A percentile compares a stretch with the other conserved stretches of the same genome.
Conservation (phyloP, 2,329 filamentous ascomycete genomes). For the Botryotinia calthae region DNA sequence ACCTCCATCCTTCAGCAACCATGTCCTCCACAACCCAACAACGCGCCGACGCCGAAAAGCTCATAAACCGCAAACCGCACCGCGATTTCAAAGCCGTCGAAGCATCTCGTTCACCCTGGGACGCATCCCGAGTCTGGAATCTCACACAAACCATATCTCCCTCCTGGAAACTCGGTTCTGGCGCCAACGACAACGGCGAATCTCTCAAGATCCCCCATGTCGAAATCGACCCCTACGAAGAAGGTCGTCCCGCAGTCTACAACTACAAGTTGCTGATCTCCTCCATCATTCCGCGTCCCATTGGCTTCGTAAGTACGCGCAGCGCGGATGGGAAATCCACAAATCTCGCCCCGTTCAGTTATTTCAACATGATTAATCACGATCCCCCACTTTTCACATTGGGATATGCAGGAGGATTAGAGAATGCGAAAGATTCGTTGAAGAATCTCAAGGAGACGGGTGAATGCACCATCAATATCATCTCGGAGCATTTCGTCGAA, state of each 20-base stretch:
- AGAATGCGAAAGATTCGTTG: constrained; percentile 72
- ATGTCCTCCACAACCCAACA: constrained; percentile 25
- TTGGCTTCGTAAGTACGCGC: constrained; percentile 61
- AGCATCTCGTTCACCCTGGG: constrained; percentile 60
- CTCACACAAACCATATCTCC: constrained; percentile 64
- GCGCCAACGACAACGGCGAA: constrained; percentile 54
- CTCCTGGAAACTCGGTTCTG: constrained; percentile 62
- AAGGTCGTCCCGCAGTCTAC: constrained; percentile 61
- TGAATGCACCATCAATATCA: constrained; percentile 85
- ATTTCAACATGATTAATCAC: constrained; percentile 79
- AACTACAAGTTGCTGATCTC: constrained; percentile 95
- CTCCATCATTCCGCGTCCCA: constrained; percentile 76
- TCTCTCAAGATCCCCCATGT: constrained; percentile 59
- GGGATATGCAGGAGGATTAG: constrained; percentile 47
- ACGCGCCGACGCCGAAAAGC: constrained; percentile 35
- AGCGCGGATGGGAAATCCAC: constrained; percentile 59
- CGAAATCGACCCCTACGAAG: constrained; percentile 75
- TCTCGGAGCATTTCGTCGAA: constrained; percentile 80
- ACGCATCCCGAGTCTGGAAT: constrained; percentile 47
- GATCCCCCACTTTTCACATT: constrained; percentile 81
- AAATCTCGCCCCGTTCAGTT: constrained; percentile 86
- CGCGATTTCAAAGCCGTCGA: constrained; percentile 74
- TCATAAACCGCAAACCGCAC: constrained; percentile 61
- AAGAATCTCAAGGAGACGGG: constrained; percentile 67
- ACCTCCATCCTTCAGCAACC: background rate